Percentiles rank a stretch among this genome's conserved stretches.
phyloP scores from a whole-genome alignment of 2,329 filamentous ascomycete genomes.

The Trichoderma endophyticum region DNA sequence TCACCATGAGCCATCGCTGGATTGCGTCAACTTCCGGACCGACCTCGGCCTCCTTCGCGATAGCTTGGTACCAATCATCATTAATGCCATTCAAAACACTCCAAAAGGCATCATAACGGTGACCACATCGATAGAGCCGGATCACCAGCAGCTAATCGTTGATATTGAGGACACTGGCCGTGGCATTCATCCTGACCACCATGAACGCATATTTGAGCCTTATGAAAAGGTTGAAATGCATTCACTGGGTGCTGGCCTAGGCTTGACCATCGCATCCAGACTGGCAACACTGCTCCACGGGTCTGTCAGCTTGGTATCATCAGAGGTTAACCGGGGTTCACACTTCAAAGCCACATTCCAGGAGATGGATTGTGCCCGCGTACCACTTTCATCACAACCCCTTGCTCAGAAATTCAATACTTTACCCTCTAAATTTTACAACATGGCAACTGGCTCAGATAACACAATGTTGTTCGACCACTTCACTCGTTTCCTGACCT shows the following conservation, averaged over 20 bases:
- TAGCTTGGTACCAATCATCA: neutral
- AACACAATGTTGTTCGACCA: neutral
- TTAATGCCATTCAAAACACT: neutral
- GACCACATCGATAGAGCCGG: neutral
- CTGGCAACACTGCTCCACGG: neutral
- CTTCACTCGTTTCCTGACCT: neutral
- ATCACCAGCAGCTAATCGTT: neutral
- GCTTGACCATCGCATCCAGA: neutral
- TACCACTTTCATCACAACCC: neutral
- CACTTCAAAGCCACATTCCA: neutral
- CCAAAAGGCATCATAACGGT: neutral
- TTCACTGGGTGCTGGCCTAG: neutral
- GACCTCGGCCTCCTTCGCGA: neutral
- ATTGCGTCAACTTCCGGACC: neutral
- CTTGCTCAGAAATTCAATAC: neutral
- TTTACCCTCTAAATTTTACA: neutral
- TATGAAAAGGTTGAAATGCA: conserved; percentile 4
- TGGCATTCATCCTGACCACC: neutral
- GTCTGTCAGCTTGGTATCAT: neutral
- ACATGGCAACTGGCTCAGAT: neutral
- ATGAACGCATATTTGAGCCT: conserved; percentile 5
- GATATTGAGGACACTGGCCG: neutral
- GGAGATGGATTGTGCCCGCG: neutral
- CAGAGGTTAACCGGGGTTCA: neutral
- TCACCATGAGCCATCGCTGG: neutral